Base-by-base conservation (phyloP, 352 stramenopile species). In the Phytophthora sansomeana region DNA sequence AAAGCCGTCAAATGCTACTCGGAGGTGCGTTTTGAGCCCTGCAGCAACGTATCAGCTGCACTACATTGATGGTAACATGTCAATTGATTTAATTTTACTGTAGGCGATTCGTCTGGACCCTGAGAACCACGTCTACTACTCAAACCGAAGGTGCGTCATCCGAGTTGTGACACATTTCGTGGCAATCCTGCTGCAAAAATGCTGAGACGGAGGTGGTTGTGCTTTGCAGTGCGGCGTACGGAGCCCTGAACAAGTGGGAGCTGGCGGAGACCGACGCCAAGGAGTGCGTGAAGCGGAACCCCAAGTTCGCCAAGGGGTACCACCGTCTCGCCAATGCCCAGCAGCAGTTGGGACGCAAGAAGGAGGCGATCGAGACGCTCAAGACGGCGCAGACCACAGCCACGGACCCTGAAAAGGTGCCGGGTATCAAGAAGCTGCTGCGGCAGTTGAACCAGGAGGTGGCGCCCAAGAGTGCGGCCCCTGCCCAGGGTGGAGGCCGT, bases 51-150 rank as follows among this genome's bases (percentile, higher is more conserved):
- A 39, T 13, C n/a, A n/a, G n/a, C n/a, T n/a, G n/a, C n/a, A n/a
- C n/a, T n/a, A n/a, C n/a, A n/a, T n/a, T n/a, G n/a, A n/a, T n/a
- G n/a, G n/a, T n/a, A n/a, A n/a, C n/a, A n/a, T n/a, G n/a, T n/a
- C n/a, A n/a, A n/a, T n/a, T n/a, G n/a, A n/a, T n/a, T n/a, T n/a
- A n/a, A n/a, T n/a, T n/a, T 30, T 13, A n/a, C 41, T 63, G 9
- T 60, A 94, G 85, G 84, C 87, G n/a, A 95, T 95, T 36, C 77
- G 74, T 33, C 68, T 95, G 35, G 75, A 90, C 51, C 77, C 87
- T 9, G 75, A 81, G 32, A 95, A 88, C 68, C 79, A 87, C 73
- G 83, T 95, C 44, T 95, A 93, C 72, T 95, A 95, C 74, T 95
- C 87, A 28, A 95, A 95, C 69, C 74, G 83, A 57, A 91, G 81